Conservation (phyloP, 352 stramenopile species). For the Globisporangium viniferum region DNA sequence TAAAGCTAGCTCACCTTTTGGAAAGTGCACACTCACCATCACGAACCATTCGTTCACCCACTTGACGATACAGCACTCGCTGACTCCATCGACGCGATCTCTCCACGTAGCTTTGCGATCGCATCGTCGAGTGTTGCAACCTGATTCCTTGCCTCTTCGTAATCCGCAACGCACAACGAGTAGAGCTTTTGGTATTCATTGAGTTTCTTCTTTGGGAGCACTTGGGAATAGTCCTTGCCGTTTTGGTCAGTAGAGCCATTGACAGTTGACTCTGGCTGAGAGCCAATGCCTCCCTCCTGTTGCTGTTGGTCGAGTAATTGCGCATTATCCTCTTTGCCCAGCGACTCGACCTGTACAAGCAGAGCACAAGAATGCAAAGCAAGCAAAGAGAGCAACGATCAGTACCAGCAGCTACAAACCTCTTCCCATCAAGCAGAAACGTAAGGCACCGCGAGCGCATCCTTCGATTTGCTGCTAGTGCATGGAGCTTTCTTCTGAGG, state of each 20-base stretch:
- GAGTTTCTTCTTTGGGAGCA: slow-evolving; percentile 1
- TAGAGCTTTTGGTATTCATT: slow-evolving; percentile 12
- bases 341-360: not conserved
- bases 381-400: slow-evolving; percentile 8
- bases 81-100: slow-evolving; percentile 15
- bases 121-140: slow-evolving; percentile 8
- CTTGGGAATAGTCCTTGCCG: slow-evolving; percentile 12
- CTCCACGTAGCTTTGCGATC: slow-evolving; percentile 9
- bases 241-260: not conserved
- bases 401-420: slow-evolving; percentile 5
- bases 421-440: slow-evolving; percentile 4
- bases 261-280: not conserved
- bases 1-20: not conserved
- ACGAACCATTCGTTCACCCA: not conserved
- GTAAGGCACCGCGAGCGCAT: slow-evolving; percentile 10
- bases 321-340: slow-evolving; percentile 42
- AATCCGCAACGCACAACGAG: slow-evolving; percentile 7
- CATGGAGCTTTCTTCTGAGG: slow-evolving; percentile 2
- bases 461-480: slow-evolving; percentile 2
- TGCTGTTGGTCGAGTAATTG: slow-evolving; percentile 23
- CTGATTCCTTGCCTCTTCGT: slow-evolving; percentile 9
- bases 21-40: not conserved
- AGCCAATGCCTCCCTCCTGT: not conserved
- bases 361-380: slow-evolving; percentile 2
- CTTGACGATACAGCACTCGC: not conserved